Base-by-base conservation (phyloP, 1,139 yeast species). In the Suhomyces bribrorum region DNA sequence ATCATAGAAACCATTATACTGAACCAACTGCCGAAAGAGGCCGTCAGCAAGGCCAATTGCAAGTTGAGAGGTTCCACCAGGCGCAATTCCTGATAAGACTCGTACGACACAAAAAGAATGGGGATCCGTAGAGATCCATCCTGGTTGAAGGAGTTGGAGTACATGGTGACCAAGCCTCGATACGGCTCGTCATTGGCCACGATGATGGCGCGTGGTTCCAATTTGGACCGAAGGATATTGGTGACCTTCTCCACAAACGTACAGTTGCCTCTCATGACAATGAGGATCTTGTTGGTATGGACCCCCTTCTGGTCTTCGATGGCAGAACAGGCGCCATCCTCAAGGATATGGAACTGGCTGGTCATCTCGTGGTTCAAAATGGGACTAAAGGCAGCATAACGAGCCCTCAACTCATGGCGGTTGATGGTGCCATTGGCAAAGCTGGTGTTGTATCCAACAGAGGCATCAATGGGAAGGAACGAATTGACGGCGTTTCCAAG, bases 361-460 rank as follows among this genome's bases (percentile, higher is more conserved):
- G 28, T 23, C 23, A 70, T 28, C 14, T 54, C 50, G 25, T 47
- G 49, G 34, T 49, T 60, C 26, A 71, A 46, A 1, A 70, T 50
- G 5, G 73, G 66, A 44, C 73, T 66, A 48, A 71, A 72, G 1
- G 75, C 64, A 6, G 77, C 77, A 46, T 70, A 72, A 23, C 77
- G 53, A 1, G 66, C 74, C 6, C 58, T 39, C n/a, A 69, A 37
- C 26, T 56, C 57, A 32, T 54, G 53, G 7, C 52, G 45, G n/a
- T 56, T 48, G 14, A 40, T 29, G 31, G 48, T 51, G 8, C 38
- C 44, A n/a, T 35, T 17, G 2, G 11, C 9, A 6, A 37, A 31
- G 8, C 69, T 51, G 1, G 56, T 49, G 44, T 69, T 68, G 47
- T 58, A 64, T 18, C 52, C 46, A 13, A 72, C 50, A 13, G 56